These are phyloP conservation scores for Blastobotrys terrestris DNA, from an alignment of 805 yeast genomes.

Conservation along the genomic window DNA sequence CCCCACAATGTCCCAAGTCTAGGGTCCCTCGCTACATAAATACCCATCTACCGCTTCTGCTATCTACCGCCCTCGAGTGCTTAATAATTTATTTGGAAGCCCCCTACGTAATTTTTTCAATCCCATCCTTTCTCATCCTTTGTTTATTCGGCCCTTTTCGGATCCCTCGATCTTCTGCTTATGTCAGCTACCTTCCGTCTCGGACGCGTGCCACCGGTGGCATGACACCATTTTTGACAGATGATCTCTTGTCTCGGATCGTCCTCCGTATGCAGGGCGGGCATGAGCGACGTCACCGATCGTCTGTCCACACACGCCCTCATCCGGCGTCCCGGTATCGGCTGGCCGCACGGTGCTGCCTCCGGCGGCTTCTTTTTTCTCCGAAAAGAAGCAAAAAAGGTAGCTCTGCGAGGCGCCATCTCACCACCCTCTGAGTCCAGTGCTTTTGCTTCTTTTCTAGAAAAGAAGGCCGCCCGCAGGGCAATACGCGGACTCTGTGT, in stretches of 20 bases:
- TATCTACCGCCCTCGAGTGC: background rate
- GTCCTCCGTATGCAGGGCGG: background rate
- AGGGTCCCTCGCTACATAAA: conserved; percentile 24
- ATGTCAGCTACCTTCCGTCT: background rate
- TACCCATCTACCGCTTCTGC: background rate
- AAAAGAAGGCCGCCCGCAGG: background rate
- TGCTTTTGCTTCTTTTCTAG: background rate
- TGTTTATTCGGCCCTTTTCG: background rate
- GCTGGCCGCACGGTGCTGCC: no score
- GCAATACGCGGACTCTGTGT: background rate
- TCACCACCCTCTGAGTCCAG: no score
- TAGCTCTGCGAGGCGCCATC: background rate
- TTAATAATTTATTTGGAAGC: background rate
- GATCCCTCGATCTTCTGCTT: background rate
- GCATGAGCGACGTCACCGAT: background rate
- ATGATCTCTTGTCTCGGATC: background rate
- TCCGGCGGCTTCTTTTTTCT: background rate
- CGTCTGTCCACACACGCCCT: no score
- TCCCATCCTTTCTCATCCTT: background rate
- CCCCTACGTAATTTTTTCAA: background rate
- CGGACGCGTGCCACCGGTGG: background rate
- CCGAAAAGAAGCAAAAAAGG: background rate
- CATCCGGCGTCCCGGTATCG: no score
- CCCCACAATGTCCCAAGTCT: conserved; percentile 87
- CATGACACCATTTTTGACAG: background rate